phyloP scores from a whole-genome alignment of 2,329 filamentous ascomycete species.

The Talaromyces amestolkiae region DNA sequence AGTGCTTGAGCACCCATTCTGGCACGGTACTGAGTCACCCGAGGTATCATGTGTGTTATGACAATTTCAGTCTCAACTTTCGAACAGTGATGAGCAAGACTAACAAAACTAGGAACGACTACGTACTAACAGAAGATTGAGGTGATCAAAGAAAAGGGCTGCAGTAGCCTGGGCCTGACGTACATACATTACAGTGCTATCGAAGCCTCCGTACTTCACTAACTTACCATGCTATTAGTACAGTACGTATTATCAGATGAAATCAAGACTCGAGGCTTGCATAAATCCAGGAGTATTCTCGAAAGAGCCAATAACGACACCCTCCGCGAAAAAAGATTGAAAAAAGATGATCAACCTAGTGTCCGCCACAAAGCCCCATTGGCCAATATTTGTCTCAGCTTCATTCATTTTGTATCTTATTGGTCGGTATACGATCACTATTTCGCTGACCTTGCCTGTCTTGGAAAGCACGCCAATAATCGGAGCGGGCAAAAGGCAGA shows the following conservation, averaged over 20 bases:
- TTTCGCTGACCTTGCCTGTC: neutral
- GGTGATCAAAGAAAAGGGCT: constrained; percentile 11
- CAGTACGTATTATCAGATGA: neutral
- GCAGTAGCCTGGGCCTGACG: neutral
- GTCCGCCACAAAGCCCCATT: neutral
- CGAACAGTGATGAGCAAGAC: neutral
- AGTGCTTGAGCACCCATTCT: neutral
- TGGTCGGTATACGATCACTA: neutral
- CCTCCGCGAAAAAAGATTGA: neutral
- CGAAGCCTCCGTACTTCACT: neutral
- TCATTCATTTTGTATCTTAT: neutral
- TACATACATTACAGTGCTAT: neutral
- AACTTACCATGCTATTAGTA: no score
- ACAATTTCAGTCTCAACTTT: neutral
- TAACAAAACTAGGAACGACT: neutral
- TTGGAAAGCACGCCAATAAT: constrained; percentile 1
- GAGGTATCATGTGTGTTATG: constrained; percentile 11
- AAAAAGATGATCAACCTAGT: neutral
- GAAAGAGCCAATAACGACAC: neutral
- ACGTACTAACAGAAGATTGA: neutral
- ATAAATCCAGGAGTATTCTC: neutral
- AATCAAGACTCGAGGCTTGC: neutral
- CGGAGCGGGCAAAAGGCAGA: neutral
- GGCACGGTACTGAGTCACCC: constrained; percentile 2
- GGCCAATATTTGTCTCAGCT: neutral